Base-by-base conservation (phyloP, 805 yeast species). In the Maudiozyma pseudohumilis region DNA sequence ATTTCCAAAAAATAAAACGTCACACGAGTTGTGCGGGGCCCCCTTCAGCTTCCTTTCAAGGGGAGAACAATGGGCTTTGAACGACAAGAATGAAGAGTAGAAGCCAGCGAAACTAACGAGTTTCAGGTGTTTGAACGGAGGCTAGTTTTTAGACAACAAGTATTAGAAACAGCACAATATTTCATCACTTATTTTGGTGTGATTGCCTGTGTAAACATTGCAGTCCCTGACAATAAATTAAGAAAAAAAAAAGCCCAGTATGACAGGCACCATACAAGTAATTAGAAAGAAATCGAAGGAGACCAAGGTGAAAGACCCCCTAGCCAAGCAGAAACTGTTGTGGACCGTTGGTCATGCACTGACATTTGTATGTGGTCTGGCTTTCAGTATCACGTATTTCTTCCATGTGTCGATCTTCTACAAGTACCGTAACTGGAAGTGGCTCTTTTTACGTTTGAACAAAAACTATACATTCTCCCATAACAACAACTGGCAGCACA, bases 351-450 rank as follows among this genome's bases (percentile, higher is more conserved):
- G 63, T 7, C 63, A 59, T 43, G 24, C 26, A 3, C 21, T 50
- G 34, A 43, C 55, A 4, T 34, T 59, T 13, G 46, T 31, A 5
- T 51, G 47, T 25, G 62, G 61, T 9, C 22, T 46, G n/a, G 19
- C 54, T 18, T 59, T 49, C 39, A 34, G 52, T 6, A 18, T 57
- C 2, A 52, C 55, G 8, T 57, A 53, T 36, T 36, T 52, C 31
- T 51, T 43, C 36, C 56, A 50, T 29, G 44, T 43, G 15, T 22
- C 52, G 17, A 37, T 49, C 7, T 52, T 55, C 36, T 59, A 46
- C 46, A 55, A 49, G 28, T 56, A 55, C 31, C 50, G 62, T 31
- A 49, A 55, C 9, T 59, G 63, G 63, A 53, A 54, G 37, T 54
- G 55, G 48, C 34, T 59, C 35, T 59, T 55, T 37, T 39, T 59